Percentiles rank a stretch among this genome's conserved stretches.
These are phyloP conservation scores for Leavenworthia alabamica DNA, from an alignment of 345 rosid species.

Conservation along the genomic window DNA sequence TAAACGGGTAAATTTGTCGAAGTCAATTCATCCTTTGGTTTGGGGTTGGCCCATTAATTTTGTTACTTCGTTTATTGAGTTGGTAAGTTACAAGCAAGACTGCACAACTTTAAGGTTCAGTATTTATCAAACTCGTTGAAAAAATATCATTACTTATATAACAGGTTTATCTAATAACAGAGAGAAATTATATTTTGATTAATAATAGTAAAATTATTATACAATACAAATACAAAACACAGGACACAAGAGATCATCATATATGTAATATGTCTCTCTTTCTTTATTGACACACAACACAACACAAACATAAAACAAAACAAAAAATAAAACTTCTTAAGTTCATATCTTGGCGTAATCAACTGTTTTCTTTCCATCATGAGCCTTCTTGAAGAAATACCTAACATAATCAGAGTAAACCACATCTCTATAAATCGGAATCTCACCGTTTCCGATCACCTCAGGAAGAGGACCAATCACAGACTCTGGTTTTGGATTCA, in stretches of 20 bases:
- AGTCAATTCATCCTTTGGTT: too few relatives aligned
- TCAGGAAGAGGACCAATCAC: conserved; percentile 19
- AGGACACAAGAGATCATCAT: not conserved
- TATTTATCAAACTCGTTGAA: too few relatives aligned
- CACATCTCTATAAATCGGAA: conserved; percentile 3
- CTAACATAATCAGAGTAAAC: conserved; percentile 6
- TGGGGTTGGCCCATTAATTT: too few relatives aligned
- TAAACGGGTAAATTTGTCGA: too few relatives aligned
- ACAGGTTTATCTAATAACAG: not conserved
- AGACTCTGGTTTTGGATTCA: not conserved
- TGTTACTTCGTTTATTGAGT: too few relatives aligned
- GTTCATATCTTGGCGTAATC: conserved; percentile 26
- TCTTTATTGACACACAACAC: conserved; percentile 13
- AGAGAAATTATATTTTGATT: not conserved
- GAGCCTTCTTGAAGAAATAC: conserved; percentile 10
- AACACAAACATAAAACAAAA: not conserved
- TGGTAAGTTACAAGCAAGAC: too few relatives aligned
- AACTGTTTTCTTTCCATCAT: conserved; percentile 8
- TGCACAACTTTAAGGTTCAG: too few relatives aligned
- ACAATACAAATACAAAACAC: too few relatives aligned
- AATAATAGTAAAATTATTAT: not conserved
- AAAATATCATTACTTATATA: not conserved
- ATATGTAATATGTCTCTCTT: conserved; percentile 9
- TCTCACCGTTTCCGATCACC: not conserved
- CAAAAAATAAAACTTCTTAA: not conserved